phyloP scores from a whole-genome alignment of 208 protist species.

The Hexamita inflata region DNA sequence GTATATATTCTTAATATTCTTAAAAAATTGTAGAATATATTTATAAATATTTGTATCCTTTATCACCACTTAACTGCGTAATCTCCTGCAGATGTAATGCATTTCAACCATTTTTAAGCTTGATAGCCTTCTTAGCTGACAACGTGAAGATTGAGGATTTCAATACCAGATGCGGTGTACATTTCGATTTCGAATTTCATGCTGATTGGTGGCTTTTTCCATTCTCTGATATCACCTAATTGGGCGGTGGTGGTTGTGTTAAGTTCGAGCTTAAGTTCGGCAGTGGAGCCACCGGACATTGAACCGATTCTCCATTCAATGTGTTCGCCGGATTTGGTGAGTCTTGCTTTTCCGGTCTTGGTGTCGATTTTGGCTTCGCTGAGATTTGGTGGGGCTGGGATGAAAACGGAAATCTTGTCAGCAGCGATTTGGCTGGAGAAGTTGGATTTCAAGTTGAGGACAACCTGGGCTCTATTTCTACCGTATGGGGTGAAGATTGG shows the following conservation, averaged over 20 bases:
- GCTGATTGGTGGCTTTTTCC: neutral
- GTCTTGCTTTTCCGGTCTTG: neutral
- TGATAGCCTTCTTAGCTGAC: conserved; percentile 3
- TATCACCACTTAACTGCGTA: conserved; percentile 12
- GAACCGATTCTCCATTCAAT: conserved; percentile 7
- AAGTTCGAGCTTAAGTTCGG: neutral
- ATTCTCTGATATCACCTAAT: conserved; percentile 6
- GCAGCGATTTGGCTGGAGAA: neutral
- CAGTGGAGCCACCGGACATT: neutral
- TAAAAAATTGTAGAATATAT: too few species aligned
- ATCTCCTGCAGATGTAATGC: neutral
- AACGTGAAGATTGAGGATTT: neutral
- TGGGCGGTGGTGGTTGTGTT: neutral
- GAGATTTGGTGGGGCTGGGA: neutral
- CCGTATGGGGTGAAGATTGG: conserved; percentile 9
- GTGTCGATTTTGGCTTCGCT: neutral
- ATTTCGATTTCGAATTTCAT: conserved; percentile 19
- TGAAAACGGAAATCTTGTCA: neutral
- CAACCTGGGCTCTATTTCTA: conserved; percentile 7
- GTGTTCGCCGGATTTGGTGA: neutral
- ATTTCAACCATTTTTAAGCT: neutral
- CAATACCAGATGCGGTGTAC: conserved; percentile 24
- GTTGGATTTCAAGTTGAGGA: conserved; percentile 3
- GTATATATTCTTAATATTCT: too few species aligned
- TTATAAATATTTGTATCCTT: too few species aligned